Conservation (phyloP, 1,284 basidiomycete genomes). For the Microbotryomycetes sp. region DNA sequence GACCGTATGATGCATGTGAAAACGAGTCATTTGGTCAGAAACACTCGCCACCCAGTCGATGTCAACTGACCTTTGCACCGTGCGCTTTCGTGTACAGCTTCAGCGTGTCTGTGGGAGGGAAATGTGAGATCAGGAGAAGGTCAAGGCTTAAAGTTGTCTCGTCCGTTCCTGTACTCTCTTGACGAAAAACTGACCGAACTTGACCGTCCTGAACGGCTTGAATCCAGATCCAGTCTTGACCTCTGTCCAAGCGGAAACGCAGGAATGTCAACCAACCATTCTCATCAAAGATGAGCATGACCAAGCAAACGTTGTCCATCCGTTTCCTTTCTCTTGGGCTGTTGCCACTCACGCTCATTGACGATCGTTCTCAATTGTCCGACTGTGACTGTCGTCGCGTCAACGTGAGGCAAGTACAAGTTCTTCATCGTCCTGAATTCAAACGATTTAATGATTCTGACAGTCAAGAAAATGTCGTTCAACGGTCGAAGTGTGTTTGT, state of each 20-base stretch:
- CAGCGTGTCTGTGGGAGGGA: conserved; percentile 57
- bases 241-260: conserved; percentile 45
- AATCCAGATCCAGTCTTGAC: conserved; percentile 65
- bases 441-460: conserved; percentile 92
- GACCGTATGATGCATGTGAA: not conserved
- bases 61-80: conserved; percentile 65
- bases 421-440: conserved; percentile 83
- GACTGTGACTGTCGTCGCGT: conserved; percentile 71
- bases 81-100: conserved; percentile 93
- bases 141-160: not conserved
- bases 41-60: conserved; percentile 4
- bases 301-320: too few species aligned
- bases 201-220: conserved; percentile 71
- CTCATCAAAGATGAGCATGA: not conserved
- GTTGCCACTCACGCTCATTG: too few species aligned
- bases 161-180: not conserved
- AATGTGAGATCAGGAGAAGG: not conserved
- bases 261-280: not conserved
- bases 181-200: conserved; percentile 52
- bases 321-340: too few species aligned
- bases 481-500: conserved; percentile 61
- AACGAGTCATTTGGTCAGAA: not conserved
- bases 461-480: conserved; percentile 71
- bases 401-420: conserved; percentile 71
- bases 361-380: conserved; percentile 64